Base-by-base conservation (phyloP, 1,139 yeast species). In the Kodamaea derodonti region DNA sequence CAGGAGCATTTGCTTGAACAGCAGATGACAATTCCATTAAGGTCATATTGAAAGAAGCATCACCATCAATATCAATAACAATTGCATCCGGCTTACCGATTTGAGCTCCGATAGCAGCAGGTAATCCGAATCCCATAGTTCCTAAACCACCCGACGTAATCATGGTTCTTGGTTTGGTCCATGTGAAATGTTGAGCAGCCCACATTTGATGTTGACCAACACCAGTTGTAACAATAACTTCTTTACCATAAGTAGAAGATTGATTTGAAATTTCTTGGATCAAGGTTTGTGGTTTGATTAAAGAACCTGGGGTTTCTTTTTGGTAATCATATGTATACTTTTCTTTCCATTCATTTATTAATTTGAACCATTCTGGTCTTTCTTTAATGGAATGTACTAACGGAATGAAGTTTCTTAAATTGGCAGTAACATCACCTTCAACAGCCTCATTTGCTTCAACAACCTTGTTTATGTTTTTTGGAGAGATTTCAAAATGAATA, bases 161-260 rank as follows among this genome's bases (percentile, higher is more conserved):
- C 73, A 92, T 83, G 37, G 95, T 75, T 63, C 97, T 78, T 49
- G 97, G 97, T 46, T 77, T 68, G 41, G 80, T 83, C 95, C 96
- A 90, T 37, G 88, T 79, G 78, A 84, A 88, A 62, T 88, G 90
- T 68, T 92, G 98, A 29, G 98, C 98, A 29, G 97, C 94, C 97
- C 98, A 92, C 98, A 92, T 92, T 71, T 92, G 98, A 74, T 92
- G 98, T 72, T 92, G 98, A 41, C 98, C 98, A 38, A 92, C 97
- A 72, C 98, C 98, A 31, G 98, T 92, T 37, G 97, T 84, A 49
- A 92, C 81, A 53, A 88, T 79, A 43, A 87, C 90, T 44, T 80
- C 86, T 58, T 78, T 85, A 43, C 78, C 80, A 52, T 79, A 75
- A 36, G 70, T 69, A 35, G 69, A 70, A 26, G 90, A 80, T 52